Evolutionary conservation across 805 yeast species (phyloP).

Genomic region (Candida arabinofermentans): DNA sequence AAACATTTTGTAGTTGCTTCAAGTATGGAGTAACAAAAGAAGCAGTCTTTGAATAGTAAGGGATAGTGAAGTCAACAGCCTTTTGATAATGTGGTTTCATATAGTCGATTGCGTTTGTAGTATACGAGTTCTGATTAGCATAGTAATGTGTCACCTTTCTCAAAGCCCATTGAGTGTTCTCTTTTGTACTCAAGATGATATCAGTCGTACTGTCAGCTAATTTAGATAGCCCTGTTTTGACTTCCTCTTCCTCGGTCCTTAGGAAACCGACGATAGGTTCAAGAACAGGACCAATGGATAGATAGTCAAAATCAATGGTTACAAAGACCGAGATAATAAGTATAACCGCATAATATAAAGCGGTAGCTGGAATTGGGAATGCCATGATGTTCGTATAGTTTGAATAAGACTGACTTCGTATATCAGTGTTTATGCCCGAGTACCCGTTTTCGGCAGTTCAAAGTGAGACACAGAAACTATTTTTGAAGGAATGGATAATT

Average conservation of each 20-base stretch:
- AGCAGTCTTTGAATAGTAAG: not conserved
- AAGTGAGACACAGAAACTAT: no score
- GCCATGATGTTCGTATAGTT: no score
- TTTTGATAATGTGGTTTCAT: slow-evolving; percentile 4
- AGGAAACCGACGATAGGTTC: slow-evolving; percentile 4
- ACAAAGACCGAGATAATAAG: slow-evolving; percentile 14
- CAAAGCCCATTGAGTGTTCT: not conserved
- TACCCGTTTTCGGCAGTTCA: no score
- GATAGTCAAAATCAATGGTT: slow-evolving; percentile 8
- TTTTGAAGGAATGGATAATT: no score
- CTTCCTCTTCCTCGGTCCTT: slow-evolving; percentile 1
- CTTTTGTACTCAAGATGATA: not conserved
- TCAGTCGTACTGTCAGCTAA: not conserved
- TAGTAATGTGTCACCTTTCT: slow-evolving; percentile 7
- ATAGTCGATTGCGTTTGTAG: slow-evolving; percentile 2
- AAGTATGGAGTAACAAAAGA: slow-evolving; percentile 1
- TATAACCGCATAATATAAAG: slow-evolving; percentile 15
- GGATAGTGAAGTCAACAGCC: not conserved
- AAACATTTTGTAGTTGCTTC: not conserved
- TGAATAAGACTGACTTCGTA: no score
- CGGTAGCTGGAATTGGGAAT: slow-evolving; percentile 11
- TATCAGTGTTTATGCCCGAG: no score
- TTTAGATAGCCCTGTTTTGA: not conserved
- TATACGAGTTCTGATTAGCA: slow-evolving; percentile 13
- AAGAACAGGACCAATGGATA: slow-evolving; percentile 9